Evolutionary conservation across 2,329 filamentous ascomycete species (phyloP), one percentile per base, ranked within the genome.

Genomic region (Claviceps humidiphila): DNA sequence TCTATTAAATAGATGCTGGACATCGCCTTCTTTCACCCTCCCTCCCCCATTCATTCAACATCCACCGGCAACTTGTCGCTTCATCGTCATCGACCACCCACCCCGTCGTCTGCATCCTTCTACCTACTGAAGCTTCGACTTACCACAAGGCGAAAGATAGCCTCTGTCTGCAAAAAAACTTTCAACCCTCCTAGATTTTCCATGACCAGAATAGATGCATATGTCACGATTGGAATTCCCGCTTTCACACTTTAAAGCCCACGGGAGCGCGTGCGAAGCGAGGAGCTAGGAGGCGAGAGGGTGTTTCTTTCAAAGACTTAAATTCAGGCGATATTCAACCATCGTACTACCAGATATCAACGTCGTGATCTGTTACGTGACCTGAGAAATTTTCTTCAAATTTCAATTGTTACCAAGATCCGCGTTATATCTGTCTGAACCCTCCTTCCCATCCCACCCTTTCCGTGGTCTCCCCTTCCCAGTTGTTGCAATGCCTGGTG

Each of bases 181-280:
- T 51, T 53, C 51, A 56, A 61, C 59, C 63, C 62, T 45, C 65
- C 61, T 60, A 68, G 61, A 64, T 64, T 61, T 67, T 69, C 66
- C 64, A 70, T 69, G 68, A 69, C 63, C 63, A 68, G 63, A 60
- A 66, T 68, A 67, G 66, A 63, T 58, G 57, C 63, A 59, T 63
- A 59, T 64, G 16, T 42, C 58, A 69, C 66, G 61, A 64, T 60
- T 71, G 58, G 74, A 73, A 74, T 74, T 73, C 70, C 66, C 66
- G 71, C 71, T 74, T 77, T 76, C 78, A 82, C 80, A 75, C 81
- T 84, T 83, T 84, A 80, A 84, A 80, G 70, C 76, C 74, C 74
- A 82, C 80, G 80, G 77, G 77, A 80, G 74, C 72, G 76, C 74
- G 75, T 72, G 75, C 74, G 75, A 78, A 34, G 76, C 70, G 76